Conservation (phyloP, 225 moss, liverwort and hornwort genomes). For the Pseudoscleropodium purum region DNA sequence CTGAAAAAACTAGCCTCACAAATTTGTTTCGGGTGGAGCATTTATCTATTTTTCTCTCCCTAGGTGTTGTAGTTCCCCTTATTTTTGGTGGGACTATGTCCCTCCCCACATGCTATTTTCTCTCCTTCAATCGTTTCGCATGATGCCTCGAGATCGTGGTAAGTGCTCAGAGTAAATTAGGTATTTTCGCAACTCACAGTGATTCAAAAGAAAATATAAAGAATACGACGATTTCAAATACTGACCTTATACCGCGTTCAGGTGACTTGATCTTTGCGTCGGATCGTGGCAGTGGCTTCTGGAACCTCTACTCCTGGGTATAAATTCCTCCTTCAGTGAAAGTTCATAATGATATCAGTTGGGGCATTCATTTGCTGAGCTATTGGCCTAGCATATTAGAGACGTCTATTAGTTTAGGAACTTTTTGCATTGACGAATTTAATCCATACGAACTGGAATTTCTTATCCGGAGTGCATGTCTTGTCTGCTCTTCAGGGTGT, state of each 20-base stretch:
- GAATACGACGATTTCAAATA: background rate
- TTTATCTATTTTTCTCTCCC: background rate
- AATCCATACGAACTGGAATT: background rate
- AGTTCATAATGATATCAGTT: background rate
- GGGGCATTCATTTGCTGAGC: background rate
- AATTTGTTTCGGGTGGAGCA: background rate
- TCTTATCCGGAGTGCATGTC: background rate
- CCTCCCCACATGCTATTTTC: background rate
- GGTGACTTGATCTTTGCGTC: slow-evolving; percentile 81
- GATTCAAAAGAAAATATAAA: background rate
- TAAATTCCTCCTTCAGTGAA: background rate
- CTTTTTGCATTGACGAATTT: background rate
- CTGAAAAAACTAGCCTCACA: background rate
- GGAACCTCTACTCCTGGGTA: slow-evolving; percentile 96
- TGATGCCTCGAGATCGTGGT: background rate
- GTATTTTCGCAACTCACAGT: background rate
- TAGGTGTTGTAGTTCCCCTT: background rate
- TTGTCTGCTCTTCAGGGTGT: slow-evolving; percentile 35
- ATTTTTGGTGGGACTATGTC: background rate
- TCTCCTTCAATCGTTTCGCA: background rate
- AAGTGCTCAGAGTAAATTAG: background rate
- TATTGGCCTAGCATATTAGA: background rate
- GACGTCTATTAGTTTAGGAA: background rate
- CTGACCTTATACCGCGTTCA: slow-evolving; percentile 11
- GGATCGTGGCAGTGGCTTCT: slow-evolving; percentile 77